These are phyloP conservation scores for Penicillium sclerotiorum DNA, from an alignment of 2,329 filamentous ascomycete genomes.

Conservation along the genomic window DNA sequence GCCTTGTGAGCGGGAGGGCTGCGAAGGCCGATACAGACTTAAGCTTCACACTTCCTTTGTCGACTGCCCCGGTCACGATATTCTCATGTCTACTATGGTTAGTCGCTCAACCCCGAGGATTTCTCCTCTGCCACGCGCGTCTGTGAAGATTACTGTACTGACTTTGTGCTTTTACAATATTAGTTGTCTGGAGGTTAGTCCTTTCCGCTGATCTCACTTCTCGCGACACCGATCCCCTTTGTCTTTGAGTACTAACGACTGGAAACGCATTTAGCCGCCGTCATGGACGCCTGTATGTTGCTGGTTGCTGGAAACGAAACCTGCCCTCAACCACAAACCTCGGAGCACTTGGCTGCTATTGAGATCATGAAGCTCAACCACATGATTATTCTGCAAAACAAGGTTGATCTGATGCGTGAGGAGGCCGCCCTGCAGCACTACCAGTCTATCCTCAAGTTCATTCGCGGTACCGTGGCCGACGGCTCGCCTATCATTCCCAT, in stretches of 20 bases:
- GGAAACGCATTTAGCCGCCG: no score
- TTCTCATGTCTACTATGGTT: conserved; percentile 61
- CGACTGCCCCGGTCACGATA: conserved; percentile 99
- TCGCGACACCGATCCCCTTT: no score
- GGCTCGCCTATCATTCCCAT: conserved; percentile 96
- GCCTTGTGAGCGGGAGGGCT: conserved; percentile 91
- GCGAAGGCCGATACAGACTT: conserved; percentile 81
- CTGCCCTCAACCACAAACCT: conserved; percentile 97
- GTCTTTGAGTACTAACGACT: no score
- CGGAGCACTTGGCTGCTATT: conserved; percentile 96
- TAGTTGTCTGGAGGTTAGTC: conserved; percentile 90
- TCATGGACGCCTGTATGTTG: conserved; percentile 98
- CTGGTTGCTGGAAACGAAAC: conserved; percentile 98
- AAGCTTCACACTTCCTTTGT: conserved; percentile 91
- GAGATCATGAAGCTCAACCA: conserved; percentile 99
- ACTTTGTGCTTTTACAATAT: no score
- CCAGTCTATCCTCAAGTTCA: conserved; percentile 97
- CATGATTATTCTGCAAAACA: conserved; percentile 99
- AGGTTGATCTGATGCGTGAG: conserved; percentile 97
- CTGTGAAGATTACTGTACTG: no score
- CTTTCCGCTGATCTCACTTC: no score
- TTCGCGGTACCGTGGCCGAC: conserved; percentile 93
- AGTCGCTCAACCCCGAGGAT: not conserved
- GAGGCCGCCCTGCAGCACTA: conserved; percentile 92
- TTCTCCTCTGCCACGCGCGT: conserved; percentile 63